Base-by-base conservation (phyloP, 495 filamentous ascomycete species). In the Podospora australis region DNA sequence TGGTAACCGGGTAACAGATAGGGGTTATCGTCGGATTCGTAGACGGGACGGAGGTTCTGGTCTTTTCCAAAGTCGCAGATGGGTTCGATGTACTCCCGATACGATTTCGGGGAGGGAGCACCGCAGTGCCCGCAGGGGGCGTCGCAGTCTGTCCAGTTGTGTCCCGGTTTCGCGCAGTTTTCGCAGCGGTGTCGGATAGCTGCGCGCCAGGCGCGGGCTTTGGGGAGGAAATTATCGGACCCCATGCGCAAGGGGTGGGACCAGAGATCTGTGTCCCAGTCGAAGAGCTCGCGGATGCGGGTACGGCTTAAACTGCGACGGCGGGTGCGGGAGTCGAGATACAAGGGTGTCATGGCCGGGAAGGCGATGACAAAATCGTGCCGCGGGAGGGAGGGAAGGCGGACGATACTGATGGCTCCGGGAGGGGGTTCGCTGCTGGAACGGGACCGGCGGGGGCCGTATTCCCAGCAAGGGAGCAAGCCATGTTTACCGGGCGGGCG, bases 251-350 rank as follows among this genome's bases (percentile, higher is more conserved):
- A n/a, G 2, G 4, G 3, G 4, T 8, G 23, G 8, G 9, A 10
- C 34, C 7, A 36, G 9, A 39, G 19, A 19, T 38, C 42, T 5
- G 23, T 30, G 36, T 40, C 19, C 50, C 43, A 51, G 47, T 56
- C 53, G 46, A 71, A 71, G 63, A 68, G 64, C 10, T 57, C 66
- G 34, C 56, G 34, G 24, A 70, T 68, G 20, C 60, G 56, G 0
- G 59, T 59, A 6, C 68, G 64, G 49, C 68, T 70, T 8, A 71
- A 38, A 43, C 68, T 69, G 10, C 68, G 54, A n/a, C 66, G 46
- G 8, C 66, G 58, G 2, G 68, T 63, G 8, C 57, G 40, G 22
- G 56, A 54, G 23, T 67, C 62, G 2, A 71, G 45, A 35, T 64
- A 51, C 9, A 55, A 50, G 13, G 65, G 45, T 1, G 47, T 52